Evolutionary conservation across 2,329 filamentous ascomycete genomes (phyloP).

Genomic region (Didymella pomorum): DNA sequence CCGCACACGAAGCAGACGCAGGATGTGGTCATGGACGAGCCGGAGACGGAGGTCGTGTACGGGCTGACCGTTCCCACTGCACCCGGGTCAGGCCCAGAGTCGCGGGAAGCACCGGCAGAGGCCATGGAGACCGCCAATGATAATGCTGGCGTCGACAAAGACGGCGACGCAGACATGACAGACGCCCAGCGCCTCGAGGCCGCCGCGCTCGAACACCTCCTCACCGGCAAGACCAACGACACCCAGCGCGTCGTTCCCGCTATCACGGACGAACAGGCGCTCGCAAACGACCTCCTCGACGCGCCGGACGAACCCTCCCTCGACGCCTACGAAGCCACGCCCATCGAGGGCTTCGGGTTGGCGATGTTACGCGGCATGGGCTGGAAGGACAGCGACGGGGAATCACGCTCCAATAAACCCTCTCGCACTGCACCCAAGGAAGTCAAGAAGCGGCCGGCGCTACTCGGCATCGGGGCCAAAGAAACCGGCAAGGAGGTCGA

Average conservation of each 20-base stretch:
- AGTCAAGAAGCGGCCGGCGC: conserved; percentile 75
- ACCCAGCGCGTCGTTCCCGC: conserved; percentile 50
- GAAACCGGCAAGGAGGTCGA: conserved; percentile 70
- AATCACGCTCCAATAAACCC: conserved; percentile 55
- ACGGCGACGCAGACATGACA: conserved; percentile 32
- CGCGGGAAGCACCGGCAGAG: neutral
- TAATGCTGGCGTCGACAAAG: no score
- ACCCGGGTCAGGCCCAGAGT: neutral
- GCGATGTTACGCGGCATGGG: conserved; percentile 93
- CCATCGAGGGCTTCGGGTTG: conserved; percentile 93
- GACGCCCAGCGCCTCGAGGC: conserved; percentile 59
- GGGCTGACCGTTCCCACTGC: conserved; percentile 61
- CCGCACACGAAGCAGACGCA: conserved; percentile 54
- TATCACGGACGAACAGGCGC: conserved; percentile 69
- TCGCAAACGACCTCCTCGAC: conserved; percentile 71
- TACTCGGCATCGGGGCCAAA: conserved; percentile 89
- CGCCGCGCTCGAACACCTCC: conserved; percentile 57
- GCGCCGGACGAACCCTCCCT: conserved; percentile 79
- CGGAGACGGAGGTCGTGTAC: conserved; percentile 55
- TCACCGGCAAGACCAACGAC: conserved; percentile 51
- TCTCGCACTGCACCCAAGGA: conserved; percentile 63
- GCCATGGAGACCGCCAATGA: conserved; percentile 32
- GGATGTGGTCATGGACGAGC: conserved; percentile 45
- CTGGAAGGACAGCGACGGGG: conserved; percentile 76
- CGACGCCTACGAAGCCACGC: conserved; percentile 86